Evolutionary conservation across 2,329 filamentous ascomycete genomes (phyloP).

Genomic region (Cladobotryum protrusum): DNA sequence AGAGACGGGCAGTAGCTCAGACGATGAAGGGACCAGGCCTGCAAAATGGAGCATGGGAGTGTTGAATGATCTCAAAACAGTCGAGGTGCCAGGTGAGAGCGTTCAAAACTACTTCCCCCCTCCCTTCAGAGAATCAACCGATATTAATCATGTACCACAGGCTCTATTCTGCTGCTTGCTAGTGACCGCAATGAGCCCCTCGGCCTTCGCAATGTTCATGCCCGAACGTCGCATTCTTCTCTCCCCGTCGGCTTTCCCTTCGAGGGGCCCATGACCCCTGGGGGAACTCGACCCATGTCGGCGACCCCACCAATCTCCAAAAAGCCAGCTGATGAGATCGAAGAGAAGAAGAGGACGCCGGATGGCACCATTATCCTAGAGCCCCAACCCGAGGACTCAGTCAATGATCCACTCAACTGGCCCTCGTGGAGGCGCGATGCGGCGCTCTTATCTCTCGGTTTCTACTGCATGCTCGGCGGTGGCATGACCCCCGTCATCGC

Average conservation of each 20-base stretch:
- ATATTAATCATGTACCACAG: slow-evolving; percentile 27
- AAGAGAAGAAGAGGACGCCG: slow-evolving; percentile 65
- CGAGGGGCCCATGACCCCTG: slow-evolving; percentile 27
- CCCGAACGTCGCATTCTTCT: slow-evolving; percentile 53
- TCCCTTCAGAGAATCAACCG: not conserved
- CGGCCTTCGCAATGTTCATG: slow-evolving; percentile 51
- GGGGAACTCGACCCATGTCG: slow-evolving; percentile 16
- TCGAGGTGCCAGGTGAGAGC: slow-evolving; percentile 74
- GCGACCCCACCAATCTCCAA: not conserved
- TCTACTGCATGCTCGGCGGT: slow-evolving; percentile 90
- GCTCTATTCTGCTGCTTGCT: slow-evolving; percentile 53
- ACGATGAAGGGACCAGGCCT: not conserved
- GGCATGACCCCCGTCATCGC: slow-evolving; percentile 88
- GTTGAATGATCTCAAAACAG: slow-evolving; percentile 70
- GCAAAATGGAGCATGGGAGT: slow-evolving; percentile 67
- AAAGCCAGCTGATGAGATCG: slow-evolving; percentile 14
- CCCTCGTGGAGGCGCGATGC: slow-evolving; percentile 71
- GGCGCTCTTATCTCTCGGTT: slow-evolving; percentile 74
- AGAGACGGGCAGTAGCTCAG: not conserved
- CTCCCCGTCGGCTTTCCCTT: slow-evolving; percentile 41
- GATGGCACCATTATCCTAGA: slow-evolving; percentile 83
- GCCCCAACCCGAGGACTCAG: slow-evolving; percentile 84
- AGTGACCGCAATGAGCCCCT: slow-evolving; percentile 52
- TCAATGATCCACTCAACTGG: slow-evolving; percentile 93
- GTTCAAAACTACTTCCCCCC: not conserved